Base-by-base conservation (phyloP, 805 yeast genomes). In the Torulaspora maleeae region DNA sequence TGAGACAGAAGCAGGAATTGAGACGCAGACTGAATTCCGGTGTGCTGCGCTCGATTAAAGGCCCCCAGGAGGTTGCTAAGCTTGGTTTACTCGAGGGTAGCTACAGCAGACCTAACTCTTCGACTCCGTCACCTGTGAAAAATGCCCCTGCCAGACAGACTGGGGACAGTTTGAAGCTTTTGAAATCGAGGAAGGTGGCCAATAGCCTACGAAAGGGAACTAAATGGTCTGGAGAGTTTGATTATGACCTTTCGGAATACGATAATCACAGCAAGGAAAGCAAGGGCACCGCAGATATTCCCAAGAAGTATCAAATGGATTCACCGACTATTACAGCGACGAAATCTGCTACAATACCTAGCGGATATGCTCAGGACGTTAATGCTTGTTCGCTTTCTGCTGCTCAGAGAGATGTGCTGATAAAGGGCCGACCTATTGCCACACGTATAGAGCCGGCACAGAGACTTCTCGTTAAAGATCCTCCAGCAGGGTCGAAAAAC, bases 151-250 rank as follows among this genome's bases (percentile, higher is more conserved):
- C 16, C 3, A 24, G 15, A 5, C 41, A 39, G n/a, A 8, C 17
- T 16, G 25, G 19, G 15, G 27, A 24, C 25, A 39, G 29, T 10
- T 20, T 35, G 2, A 32, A 16, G 35, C 25, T 38, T 12, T 20
- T 49, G 25, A 49, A 49, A 40, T 27, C 36, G 20, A 42, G 36
- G 27, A 49, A 32, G 29, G 25, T 43, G 7, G 17, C 27, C 7
- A 42, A 24, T 17, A 42, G 16, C 4, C 32, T 29, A 8, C 34
- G 43, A 6, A 45, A 30, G 28, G 59, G 61, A 3, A 53, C 55
- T 3, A 51, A 47, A 20, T 63, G 68, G 68, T 55, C 61, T 2
- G 65, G 52, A 2, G 54, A 58, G 30, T 56, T 61, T 29, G 62
- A 60, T 38, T 64, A 63, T 37, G 64, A 61, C 44, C 38, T 56